Evolutionary conservation across 768 basidiomycete species (phyloP), one percentile per base, ranked within the genome.

Genomic region (Boletus speciosus): DNA sequence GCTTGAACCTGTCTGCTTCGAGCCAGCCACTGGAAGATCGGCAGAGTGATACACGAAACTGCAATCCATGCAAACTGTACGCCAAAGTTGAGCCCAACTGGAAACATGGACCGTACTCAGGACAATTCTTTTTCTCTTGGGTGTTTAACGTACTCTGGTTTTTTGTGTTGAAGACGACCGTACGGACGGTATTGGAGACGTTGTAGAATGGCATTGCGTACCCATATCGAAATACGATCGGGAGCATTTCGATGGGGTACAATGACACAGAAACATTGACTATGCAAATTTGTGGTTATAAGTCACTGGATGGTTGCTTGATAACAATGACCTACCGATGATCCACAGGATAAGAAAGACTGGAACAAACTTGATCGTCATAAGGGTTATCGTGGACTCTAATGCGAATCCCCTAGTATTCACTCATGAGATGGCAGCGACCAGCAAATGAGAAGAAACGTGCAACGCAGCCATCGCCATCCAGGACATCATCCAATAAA

Each of bases 171-270:
- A 90, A 88, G n/a, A 85, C 66, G 51, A 90, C 74, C 25, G 81
- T 74, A 19, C 88, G 76, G 4, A 82, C 77, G 1, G 84, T 80
- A 37, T 73, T 69, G 14, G 83, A 81, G 29, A 89, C 73, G 60
- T 89, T 86, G 66, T 86, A 89, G 63, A 90, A 88, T 1, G 88
- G 88, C 58, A 75, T 76, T 0, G 80, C 86, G 58, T 82, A 86
- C 1, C 86, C 89, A 55, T 88, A 88, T 45, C 75, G 77, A 69
- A 77, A 88, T 53, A 88, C 56, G 37, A 59, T 59, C 0, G 86
- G 85, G 1, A 87, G 70, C 1, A 81, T 66, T 47, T 81, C 78
- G 39, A 87, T 76, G 0, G 88, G 87, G 63, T 78, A 78, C 38
- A 76, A 68, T 19, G 73, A 73, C 21, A 84, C 81, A 3, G 84